Percentiles rank a stretch among this genome's conserved stretches.
These are phyloP conservation scores for Penicillium oxalicum DNA, from an alignment of 2,329 filamentous ascomycete genomes.

Conservation along the genomic window DNA sequence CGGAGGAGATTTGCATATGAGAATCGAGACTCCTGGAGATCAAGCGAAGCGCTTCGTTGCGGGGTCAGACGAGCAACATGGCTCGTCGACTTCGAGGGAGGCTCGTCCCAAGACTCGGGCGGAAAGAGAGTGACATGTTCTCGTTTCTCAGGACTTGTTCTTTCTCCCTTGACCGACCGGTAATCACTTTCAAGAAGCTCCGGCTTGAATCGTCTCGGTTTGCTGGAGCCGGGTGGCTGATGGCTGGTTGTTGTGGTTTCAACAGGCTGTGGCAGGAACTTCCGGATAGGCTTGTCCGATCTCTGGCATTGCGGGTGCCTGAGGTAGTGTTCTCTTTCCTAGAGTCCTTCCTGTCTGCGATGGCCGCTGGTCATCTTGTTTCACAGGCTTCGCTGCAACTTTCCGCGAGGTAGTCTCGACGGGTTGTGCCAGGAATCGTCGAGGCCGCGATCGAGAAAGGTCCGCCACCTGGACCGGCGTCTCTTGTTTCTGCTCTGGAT, in stretches of 20 bases:
- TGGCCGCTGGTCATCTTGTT: not conserved
- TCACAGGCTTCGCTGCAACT: conserved; percentile 18
- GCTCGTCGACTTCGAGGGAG: not conserved
- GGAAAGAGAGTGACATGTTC: not conserved
- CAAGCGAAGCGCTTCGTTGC: conserved; percentile 45
- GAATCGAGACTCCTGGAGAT: conserved; percentile 47
- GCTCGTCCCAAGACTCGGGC: not conserved
- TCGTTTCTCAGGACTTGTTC: conserved; percentile 36
- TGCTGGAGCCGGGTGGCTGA: conserved; percentile 14
- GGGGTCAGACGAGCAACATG: conserved; percentile 12
- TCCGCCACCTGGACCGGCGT: not conserved
- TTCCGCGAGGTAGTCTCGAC: conserved; percentile 41
- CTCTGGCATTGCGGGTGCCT: not conserved
- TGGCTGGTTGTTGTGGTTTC: conserved; percentile 62
- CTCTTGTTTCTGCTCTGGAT: not conserved
- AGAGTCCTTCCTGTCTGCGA: not conserved
- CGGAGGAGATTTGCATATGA: conserved; percentile 40
- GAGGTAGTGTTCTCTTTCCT: conserved; percentile 6
- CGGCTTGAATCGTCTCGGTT: conserved; percentile 26
- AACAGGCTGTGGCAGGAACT: conserved; percentile 45
- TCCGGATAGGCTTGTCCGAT: conserved; percentile 9
- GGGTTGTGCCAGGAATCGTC: conserved; percentile 38
- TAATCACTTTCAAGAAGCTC: conserved; percentile 29
- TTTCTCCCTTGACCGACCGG: conserved; percentile 24
- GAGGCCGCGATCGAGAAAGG: conserved; percentile 6